A percentile compares a stretch with the other conserved stretches of the same genome.
phyloP scores from a whole-genome alignment of 768 basidiomycete species.

The Pulveroboletus sp. region DNA sequence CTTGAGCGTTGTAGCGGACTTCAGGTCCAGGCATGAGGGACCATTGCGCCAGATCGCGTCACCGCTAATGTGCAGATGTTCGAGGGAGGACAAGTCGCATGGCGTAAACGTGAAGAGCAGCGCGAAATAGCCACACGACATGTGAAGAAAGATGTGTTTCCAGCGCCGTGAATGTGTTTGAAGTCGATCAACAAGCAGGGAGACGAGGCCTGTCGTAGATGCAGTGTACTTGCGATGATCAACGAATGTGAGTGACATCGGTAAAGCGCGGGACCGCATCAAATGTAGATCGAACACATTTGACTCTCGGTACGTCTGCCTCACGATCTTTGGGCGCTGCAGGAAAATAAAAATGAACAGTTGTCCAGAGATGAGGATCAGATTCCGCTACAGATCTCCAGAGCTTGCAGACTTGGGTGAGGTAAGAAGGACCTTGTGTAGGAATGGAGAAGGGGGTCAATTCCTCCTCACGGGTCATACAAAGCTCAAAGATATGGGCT shows the following conservation, averaged over 20 bases:
- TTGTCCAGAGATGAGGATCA: conserved; percentile 22
- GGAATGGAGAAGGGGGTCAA: not conserved
- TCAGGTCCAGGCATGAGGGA: not conserved
- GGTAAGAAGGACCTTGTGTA: conserved; percentile 6
- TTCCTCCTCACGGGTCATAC: not conserved
- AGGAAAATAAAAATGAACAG: conserved; percentile 16
- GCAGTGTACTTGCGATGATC: conserved; percentile 13
- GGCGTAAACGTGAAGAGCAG: conserved; percentile 15
- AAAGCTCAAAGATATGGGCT: conserved; percentile 10
- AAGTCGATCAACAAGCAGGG: conserved; percentile 12
- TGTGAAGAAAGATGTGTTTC: conserved; percentile 11
- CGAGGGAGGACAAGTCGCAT: conserved; percentile 16
- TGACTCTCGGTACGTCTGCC: conserved; percentile 3
- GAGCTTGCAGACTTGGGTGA: conserved; percentile 18
- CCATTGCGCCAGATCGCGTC: not conserved
- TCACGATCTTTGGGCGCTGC: not conserved
- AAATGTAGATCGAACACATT: conserved; percentile 7
- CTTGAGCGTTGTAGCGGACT: conserved; percentile 10
- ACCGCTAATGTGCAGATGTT: conserved; percentile 9
- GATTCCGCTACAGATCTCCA: conserved; percentile 17
- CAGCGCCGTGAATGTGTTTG: conserved; percentile 16
- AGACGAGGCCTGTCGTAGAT: conserved; percentile 6
- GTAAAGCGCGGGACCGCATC: conserved; percentile 9
- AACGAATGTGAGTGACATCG: conserved; percentile 19
- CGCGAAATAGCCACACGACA: conserved; percentile 11